Conservation (phyloP, 306 rosid genomes). For the Quillaja saponaria region DNA sequence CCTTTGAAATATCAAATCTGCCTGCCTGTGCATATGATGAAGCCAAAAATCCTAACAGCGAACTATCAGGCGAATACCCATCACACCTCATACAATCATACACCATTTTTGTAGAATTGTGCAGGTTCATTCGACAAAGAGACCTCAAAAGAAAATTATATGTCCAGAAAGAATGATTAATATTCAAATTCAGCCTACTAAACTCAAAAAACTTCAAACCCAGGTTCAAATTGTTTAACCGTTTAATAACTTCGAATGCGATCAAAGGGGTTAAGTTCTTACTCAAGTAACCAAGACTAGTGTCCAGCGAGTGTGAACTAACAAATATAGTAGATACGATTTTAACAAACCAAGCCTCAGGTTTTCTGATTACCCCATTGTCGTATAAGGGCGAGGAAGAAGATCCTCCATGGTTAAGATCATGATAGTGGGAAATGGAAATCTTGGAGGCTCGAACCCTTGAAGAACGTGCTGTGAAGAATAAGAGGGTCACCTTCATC, state of each 20-base stretch:
- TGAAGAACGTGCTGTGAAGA: constrained; percentile 49
- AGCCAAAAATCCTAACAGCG: constrained; percentile 57
- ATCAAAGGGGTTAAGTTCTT: constrained; percentile 60
- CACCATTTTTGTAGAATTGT: constrained; percentile 57
- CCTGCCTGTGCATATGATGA: constrained; percentile 58
- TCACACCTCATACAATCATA: constrained; percentile 72
- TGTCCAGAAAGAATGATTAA: constrained; percentile 52
- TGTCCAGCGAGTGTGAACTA: constrained; percentile 50
- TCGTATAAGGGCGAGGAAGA: constrained; percentile 36
- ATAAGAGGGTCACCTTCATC: constrained; percentile 60
- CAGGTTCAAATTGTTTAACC: constrained; percentile 55
- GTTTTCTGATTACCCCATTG: constrained; percentile 42
- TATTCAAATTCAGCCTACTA: constrained; percentile 48
- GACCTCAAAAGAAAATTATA: constrained; percentile 67
- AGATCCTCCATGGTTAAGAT: constrained; percentile 43
- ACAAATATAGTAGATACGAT: constrained; percentile 68
- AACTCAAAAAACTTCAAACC: constrained; percentile 69
- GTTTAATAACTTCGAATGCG: constrained; percentile 63
- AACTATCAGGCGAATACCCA: constrained; percentile 58
- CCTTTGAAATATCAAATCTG: constrained; percentile 53
- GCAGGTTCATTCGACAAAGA: constrained; percentile 65
- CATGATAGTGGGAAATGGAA: constrained; percentile 44
- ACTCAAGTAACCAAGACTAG: constrained; percentile 44
- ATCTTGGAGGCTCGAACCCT: constrained; percentile 58
- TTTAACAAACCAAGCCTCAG: constrained; percentile 78